phyloP scores from a whole-genome alignment of 2,329 filamentous ascomycete species.

The Alternaria gansuensis region DNA sequence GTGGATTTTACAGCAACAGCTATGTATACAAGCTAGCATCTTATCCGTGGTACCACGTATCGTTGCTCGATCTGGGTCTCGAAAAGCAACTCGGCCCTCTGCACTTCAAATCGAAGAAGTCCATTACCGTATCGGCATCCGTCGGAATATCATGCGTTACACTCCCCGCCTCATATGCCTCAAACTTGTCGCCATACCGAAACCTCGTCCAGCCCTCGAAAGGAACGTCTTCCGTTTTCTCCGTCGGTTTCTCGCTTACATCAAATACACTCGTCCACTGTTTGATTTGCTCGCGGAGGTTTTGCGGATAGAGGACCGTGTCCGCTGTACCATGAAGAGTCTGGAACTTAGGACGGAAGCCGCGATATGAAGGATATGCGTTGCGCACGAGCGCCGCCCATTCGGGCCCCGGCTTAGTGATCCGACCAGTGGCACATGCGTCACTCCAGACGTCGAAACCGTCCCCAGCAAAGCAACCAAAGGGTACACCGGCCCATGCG shows the following conservation, averaged over 20 bases:
- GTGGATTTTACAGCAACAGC: neutral
- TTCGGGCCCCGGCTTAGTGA: slow-evolving; percentile 43
- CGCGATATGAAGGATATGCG: slow-evolving; percentile 45
- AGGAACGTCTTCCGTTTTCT: slow-evolving; percentile 39
- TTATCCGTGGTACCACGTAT: neutral
- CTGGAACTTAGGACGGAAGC: slow-evolving; percentile 47
- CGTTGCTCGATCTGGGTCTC: slow-evolving; percentile 11
- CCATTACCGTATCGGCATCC: slow-evolving; percentile 43
- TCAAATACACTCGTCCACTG: slow-evolving; percentile 48
- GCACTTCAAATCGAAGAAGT: slow-evolving; percentile 47
- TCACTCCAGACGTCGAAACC: slow-evolving; percentile 47
- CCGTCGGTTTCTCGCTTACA: slow-evolving; percentile 33
- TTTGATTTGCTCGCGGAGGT: slow-evolving; percentile 48
- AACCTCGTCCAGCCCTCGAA: slow-evolving; percentile 44
- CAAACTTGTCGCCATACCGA: slow-evolving; percentile 43
- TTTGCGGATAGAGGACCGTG: slow-evolving; percentile 43
- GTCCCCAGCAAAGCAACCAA: slow-evolving; percentile 48
- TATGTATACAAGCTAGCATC: neutral
- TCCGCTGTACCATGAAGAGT: slow-evolving; percentile 44
- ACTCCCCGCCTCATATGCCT: slow-evolving; percentile 44
- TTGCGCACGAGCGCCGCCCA: slow-evolving; percentile 43
- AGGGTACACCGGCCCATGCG: slow-evolving; percentile 48
- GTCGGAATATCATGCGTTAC: slow-evolving; percentile 47
- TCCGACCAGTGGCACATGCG: slow-evolving; percentile 44
- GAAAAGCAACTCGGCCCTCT: slow-evolving; percentile 31